These are phyloP conservation scores for Terfezia boudieri DNA, from an alignment of 495 filamentous ascomycete genomes.

Conservation along the genomic window DNA sequence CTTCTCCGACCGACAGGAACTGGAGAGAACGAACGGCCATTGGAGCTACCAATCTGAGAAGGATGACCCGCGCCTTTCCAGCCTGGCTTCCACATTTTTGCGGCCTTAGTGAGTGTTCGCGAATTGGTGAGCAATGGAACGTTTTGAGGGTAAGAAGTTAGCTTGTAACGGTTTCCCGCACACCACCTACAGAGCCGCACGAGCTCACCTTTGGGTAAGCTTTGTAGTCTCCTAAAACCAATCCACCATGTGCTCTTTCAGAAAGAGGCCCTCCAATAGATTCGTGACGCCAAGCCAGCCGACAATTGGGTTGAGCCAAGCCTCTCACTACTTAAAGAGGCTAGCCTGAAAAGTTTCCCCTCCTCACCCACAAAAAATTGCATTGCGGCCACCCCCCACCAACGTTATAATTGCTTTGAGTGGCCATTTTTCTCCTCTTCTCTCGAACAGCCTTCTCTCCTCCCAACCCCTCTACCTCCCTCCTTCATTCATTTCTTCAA, in stretches of 20 bases:
- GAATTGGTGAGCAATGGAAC: too few species aligned
- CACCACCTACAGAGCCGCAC: too few species aligned
- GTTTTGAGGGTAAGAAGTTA: too few species aligned
- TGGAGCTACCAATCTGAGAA: too few species aligned
- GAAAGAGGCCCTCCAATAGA: too few species aligned
- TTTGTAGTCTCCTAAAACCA: too few species aligned
- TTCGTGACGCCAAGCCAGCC: too few species aligned
- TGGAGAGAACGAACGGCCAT: too few species aligned
- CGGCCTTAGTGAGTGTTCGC: too few species aligned
- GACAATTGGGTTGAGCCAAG: background rate
- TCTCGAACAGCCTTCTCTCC: constrained; percentile 13
- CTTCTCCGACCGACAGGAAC: constrained; percentile 2
- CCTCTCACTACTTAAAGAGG: constrained; percentile 4
- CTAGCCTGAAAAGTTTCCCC: constrained; percentile 12
- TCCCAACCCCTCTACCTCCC: constrained; percentile 15
- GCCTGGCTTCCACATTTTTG: background rate
- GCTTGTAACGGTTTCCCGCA: too few species aligned
- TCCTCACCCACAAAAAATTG: constrained; percentile 9
- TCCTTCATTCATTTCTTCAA: constrained; percentile 5
- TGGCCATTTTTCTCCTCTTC: constrained; percentile 13
- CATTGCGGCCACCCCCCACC: background rate
- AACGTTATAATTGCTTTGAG: background rate
- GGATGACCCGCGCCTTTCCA: background rate
- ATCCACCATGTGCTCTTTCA: too few species aligned
- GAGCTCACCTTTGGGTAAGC: too few species aligned